Evolutionary conservation across 2,329 filamentous ascomycete genomes (phyloP), one percentile per base, ranked within the genome.

Genomic region (Alternaria sp.): DNA sequence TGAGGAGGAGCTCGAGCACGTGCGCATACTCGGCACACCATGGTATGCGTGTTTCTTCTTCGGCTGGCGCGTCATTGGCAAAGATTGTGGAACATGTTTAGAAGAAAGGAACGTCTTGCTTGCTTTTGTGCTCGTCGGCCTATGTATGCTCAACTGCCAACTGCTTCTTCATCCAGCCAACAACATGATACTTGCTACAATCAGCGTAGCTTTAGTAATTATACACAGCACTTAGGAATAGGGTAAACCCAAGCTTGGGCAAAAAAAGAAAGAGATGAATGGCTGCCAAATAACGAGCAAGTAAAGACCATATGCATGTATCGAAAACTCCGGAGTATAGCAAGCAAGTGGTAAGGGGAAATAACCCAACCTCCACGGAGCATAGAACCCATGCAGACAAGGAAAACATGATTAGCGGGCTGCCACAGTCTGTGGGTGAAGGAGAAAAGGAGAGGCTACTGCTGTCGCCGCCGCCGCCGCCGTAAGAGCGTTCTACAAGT

Each of bases 231-330:
- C 48, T 31, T 39, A 34, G 52, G 52, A 54, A 62, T 51, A 65
- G 40, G 54, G 60, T 57, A 36, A 49, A 37, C 56, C 64, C 62
- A 53, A 56, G 53, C 37, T 24, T 48, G 42, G 54, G 56, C 66
- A 60, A 48, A 45, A 36, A 50, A 45, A 45, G 34, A 45, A 44
- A 56, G 40, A 60, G 23, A 49, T 49, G 33, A 28, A 49, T 60
- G 56, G 63, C 60, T 50, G 41, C 65, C 48, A 67, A 68, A 61
- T 59, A 53, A 63, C 65, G 60, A 63, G 66, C 62, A 65, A 70
- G 56, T 56, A 65, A 61, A 63, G 54, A 58, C 48, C 70, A 73
- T 75, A 69, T 76, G 69, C 70, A 72, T 74, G 72, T 77, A 74
- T 77, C 68, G 65, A 68, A 74, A 68, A 65, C 61, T 67, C 67